phyloP scores from a whole-genome alignment of 306 rosid species.

The Pterocarpus santalinus region DNA sequence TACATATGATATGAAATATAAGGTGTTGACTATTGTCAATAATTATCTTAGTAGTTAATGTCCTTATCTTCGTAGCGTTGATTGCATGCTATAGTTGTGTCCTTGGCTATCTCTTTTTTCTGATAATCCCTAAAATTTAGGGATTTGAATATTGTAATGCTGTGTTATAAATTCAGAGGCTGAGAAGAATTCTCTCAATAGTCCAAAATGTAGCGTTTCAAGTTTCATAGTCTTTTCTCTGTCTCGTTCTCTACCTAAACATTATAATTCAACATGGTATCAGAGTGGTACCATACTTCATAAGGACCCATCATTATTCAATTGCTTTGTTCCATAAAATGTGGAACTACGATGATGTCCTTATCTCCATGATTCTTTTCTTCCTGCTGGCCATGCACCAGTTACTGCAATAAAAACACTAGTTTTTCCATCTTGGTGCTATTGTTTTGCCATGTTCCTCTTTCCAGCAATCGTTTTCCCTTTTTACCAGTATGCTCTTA shows the following conservation, averaged over 20 bases:
- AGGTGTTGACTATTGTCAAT: constrained; percentile 1
- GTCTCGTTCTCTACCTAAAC: neutral
- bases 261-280: neutral
- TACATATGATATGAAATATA: constrained; percentile 18
- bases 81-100: neutral
- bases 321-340: neutral
- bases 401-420: neutral
- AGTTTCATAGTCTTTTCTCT: neutral
- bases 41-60: neutral
- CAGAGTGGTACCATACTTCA: neutral
- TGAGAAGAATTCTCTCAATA: no score
- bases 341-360: neutral
- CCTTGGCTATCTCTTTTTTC: neutral
- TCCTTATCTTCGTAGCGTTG: neutral
- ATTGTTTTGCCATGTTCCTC: neutral
- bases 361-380: neutral
- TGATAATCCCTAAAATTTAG: neutral
- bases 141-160: neutral
- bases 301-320: neutral
- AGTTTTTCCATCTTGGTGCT: neutral
- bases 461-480: neutral
- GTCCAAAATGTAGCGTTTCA: neutral
- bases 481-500: neutral
- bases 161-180: no score
- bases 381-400: neutral